A percentile compares a stretch with the other conserved stretches of the same genome.
These are phyloP conservation scores for Meira nashicola DNA, from an alignment of 1,284 basidiomycete genomes.

Conservation along the genomic window DNA sequence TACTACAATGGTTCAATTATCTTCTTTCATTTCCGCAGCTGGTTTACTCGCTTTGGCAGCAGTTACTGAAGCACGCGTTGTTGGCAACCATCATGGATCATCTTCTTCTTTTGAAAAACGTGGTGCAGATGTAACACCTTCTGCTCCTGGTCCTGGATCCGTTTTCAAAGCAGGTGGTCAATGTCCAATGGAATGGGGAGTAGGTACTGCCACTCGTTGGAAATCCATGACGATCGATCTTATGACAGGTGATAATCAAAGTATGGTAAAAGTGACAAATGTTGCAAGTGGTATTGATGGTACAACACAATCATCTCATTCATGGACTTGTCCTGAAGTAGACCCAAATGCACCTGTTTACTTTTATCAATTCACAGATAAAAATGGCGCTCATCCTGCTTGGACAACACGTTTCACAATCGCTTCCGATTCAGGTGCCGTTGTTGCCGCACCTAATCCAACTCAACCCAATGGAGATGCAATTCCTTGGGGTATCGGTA, in stretches of 20 bases:
- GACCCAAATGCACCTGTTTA: constrained; percentile 54
- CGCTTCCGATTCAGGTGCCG: constrained; percentile 59
- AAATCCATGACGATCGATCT: constrained; percentile 47
- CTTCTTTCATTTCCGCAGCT: too few relatives aligned
- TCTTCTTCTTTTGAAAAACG: neutral
- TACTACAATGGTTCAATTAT: too few relatives aligned
- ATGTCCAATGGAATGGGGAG: constrained; percentile 13
- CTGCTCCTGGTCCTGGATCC: constrained; percentile 38
- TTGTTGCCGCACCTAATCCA: constrained; percentile 57
- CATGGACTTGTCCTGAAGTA: constrained; percentile 69
- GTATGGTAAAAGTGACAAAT: constrained; percentile 67
- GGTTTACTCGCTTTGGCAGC: too few relatives aligned
- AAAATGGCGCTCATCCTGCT: constrained; percentile 53
- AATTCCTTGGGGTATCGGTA: constrained; percentile 69
- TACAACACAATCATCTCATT: constrained; percentile 57
- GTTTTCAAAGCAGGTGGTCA: constrained; percentile 36
- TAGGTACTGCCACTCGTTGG: constrained; percentile 8
- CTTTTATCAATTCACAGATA: constrained; percentile 48
- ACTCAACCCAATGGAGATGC: constrained; percentile 60
- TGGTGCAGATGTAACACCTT: constrained; percentile 3
- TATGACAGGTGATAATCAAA: constrained; percentile 70
- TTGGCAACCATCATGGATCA: neutral
- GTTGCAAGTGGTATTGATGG: constrained; percentile 63
- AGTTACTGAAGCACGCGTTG: neutral
- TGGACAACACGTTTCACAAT: constrained; percentile 82